phyloP scores from a whole-genome alignment of 768 basidiomycete genomes.

The Pleurotus ostreatus region DNA sequence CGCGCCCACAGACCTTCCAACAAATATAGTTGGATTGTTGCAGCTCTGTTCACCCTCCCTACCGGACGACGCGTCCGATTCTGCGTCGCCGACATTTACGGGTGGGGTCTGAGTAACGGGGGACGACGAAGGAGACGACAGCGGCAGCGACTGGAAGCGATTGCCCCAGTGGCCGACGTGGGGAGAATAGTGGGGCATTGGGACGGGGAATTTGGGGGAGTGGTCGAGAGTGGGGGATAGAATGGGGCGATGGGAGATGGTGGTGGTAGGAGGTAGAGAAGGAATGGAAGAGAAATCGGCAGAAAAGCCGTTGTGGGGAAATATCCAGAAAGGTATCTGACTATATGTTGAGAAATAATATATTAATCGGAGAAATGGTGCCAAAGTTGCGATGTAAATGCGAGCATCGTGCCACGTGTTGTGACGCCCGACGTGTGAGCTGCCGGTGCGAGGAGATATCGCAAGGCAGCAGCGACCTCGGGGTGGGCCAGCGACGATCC shows the following conservation, averaged over 20 bases:
- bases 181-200: constrained; percentile 41
- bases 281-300: constrained; percentile 3
- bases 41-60: constrained; percentile 46
- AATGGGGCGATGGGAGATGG: constrained; percentile 16
- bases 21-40: constrained; percentile 80
- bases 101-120: constrained; percentile 10
- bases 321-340: neutral
- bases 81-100: constrained; percentile 16
- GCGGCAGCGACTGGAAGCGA: constrained; percentile 62
- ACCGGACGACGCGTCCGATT: constrained; percentile 18
- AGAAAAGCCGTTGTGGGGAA: constrained; percentile 5
- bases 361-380: neutral
- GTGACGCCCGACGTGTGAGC: constrained; percentile 34
- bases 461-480: constrained; percentile 12
- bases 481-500: constrained; percentile 27
- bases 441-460: constrained; percentile 12
- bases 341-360: neutral
- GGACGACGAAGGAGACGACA: constrained; percentile 43
- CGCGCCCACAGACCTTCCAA: constrained; percentile 59
- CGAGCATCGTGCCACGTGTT: constrained; percentile 35
- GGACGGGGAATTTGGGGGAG: constrained; percentile 14
- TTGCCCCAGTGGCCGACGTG: constrained; percentile 61
- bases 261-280: constrained; percentile 14
- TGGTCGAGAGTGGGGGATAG: constrained; percentile 14
- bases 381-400: constrained; percentile 8